Base-by-base conservation (phyloP, 192 early-diverging fungal species). In the Oehlia diaphana region DNA sequence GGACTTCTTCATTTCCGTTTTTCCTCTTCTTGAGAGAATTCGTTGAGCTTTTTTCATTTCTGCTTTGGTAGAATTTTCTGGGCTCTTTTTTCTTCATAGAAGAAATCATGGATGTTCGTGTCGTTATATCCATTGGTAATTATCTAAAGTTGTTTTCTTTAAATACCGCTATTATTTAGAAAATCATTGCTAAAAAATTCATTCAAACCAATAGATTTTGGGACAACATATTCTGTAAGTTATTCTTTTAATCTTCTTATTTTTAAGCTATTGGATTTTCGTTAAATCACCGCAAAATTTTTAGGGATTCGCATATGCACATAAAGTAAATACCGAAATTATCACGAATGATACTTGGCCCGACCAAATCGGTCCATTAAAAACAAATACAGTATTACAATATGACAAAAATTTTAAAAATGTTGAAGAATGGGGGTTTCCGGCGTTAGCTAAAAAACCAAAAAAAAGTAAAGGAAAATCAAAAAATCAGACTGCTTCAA, bases 261-360 rank as follows among this genome's bases (percentile, higher is more conserved):
- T 21, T n/a, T 58, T 6, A 21, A 58, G 2, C 16, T 58, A 58
- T 21, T n/a, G 53, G 21, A 6, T 19, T 58, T 58, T 58, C 16
- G 4, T 6, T 58, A 19, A 58, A 58, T 58, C 53, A 7, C 8
- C 16, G 53, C 19, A 58, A 58, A 58, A 58, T 58, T 7, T 7
- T 58, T 21, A 58, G 53, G 53, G 53, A 58, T 58, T 58, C 16
- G 53, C 53, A 3, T 58, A 58, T 21, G 14, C 53, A 21, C 14
- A 79, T 9, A 75, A 75, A 75, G 12, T 63, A 63, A 61, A 75
- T 63, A 53, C 61, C 4, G 53, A 75, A 63, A 37, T 75, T 16
- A 63, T 75, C n/a, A 75, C 74, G 33, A 75, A 75, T 6, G n/a
- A 61, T 63, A 39, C 28, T 5, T 75, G 74, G 58, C 73, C 53